A percentile compares a stretch with the other conserved stretches of the same genome.
These are phyloP conservation scores for Diaporthe vaccinii DNA, from an alignment of 2,329 filamentous ascomycete species.

Conservation along the genomic window DNA sequence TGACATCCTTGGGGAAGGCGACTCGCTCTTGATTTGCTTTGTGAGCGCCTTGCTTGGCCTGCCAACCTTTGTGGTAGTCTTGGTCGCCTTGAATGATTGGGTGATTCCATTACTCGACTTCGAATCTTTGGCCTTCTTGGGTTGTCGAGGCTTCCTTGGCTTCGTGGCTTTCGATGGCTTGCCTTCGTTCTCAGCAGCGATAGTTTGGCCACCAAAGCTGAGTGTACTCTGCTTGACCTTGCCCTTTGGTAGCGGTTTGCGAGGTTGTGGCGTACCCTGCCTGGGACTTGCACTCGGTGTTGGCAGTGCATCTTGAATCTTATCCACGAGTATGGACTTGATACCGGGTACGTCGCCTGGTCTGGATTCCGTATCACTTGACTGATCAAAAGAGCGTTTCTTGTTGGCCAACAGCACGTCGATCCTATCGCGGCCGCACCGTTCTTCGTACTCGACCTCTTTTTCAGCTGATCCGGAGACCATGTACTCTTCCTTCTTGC, in stretches of 20 bases:
- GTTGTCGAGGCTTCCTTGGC: constrained; percentile 48
- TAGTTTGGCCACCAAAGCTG: constrained; percentile 53
- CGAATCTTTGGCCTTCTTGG: constrained; percentile 52
- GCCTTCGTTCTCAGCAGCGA: constrained; percentile 47
- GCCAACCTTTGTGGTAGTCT: constrained; percentile 49
- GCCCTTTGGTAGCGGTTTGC: constrained; percentile 51
- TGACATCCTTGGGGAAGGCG: constrained; percentile 45
- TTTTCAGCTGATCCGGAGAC: constrained; percentile 59
- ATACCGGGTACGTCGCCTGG: constrained; percentile 44
- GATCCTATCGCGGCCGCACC: constrained; percentile 54
- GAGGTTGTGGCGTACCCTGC: constrained; percentile 56
- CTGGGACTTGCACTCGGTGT: constrained; percentile 71
- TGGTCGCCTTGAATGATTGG: constrained; percentile 60
- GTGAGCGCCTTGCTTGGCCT: constrained; percentile 44
- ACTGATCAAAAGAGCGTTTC: constrained; percentile 43
- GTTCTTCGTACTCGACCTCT: constrained; percentile 53
- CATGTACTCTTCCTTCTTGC: constrained; percentile 56
- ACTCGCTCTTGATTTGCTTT: constrained; percentile 43
- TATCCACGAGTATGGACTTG: constrained; percentile 57
- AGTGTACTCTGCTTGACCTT: constrained; percentile 68
- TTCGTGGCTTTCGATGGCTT: constrained; percentile 47
- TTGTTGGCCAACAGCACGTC: constrained; percentile 58
- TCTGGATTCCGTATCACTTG: constrained; percentile 29
- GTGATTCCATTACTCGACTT: constrained; percentile 56
- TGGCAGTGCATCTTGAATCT: constrained; percentile 64